phyloP scores from a whole-genome alignment of 2,329 filamentous ascomycete genomes.

The Allantophomopsis lycopodina region DNA sequence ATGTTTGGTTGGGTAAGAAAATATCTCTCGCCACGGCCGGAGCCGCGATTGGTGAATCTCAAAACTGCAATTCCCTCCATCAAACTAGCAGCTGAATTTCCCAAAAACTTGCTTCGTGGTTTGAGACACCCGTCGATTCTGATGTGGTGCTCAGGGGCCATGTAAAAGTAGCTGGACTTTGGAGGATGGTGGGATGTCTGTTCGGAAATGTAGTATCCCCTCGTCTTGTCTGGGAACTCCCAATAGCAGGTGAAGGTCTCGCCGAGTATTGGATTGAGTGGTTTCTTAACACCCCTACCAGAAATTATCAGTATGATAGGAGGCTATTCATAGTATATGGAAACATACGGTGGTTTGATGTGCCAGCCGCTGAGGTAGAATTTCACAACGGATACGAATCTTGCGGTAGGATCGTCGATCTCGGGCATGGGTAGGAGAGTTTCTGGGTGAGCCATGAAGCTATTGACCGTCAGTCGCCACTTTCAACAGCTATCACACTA shows the following conservation, averaged over 20 bases:
- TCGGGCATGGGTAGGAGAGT: constrained; percentile 78
- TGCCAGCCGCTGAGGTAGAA: constrained; percentile 99
- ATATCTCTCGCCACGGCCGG: constrained; percentile 65
- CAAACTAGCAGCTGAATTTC: constrained; percentile 92
- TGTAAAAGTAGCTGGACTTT: constrained; percentile 98
- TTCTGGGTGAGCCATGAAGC: constrained; percentile 99
- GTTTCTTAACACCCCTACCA: constrained; percentile 86
- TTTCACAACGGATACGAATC: constrained; percentile 91
- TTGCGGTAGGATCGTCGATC: constrained; percentile 76
- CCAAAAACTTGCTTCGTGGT: constrained; percentile 85
- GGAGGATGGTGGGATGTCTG: constrained; percentile 97
- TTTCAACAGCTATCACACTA: background rate
- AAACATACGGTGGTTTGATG: constrained; percentile 81
- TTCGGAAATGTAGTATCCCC: constrained; percentile 91
- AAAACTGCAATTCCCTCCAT: constrained; percentile 96
- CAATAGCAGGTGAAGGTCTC: constrained; percentile 94
- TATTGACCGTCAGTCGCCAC: constrained; percentile 23
- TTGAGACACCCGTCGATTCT: constrained; percentile 93
- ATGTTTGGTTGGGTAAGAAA: constrained; percentile 96
- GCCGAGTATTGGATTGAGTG: constrained; percentile 88
- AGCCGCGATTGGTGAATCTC: constrained; percentile 65
- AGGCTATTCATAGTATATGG: constrained; percentile 1
- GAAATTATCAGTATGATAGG: background rate
- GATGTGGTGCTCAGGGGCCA: constrained; percentile 87
- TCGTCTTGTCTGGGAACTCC: constrained; percentile 74